Evolutionary conservation across 805 yeast genomes (phyloP), one percentile per base, ranked within the genome.

Genomic region (Torulaspora gathmanii): DNA sequence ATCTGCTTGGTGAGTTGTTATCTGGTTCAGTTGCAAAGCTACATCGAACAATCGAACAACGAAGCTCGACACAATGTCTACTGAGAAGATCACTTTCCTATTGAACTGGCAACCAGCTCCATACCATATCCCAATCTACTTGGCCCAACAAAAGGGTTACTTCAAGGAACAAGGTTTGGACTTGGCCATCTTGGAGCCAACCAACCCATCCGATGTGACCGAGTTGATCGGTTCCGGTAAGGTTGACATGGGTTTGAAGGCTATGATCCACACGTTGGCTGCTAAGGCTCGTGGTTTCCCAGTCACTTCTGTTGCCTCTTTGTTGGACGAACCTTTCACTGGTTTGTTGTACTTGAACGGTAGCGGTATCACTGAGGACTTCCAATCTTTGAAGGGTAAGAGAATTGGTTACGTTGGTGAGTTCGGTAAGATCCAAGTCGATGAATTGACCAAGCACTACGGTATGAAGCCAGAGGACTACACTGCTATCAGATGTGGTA

Each of bases 181-280:
- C 45, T 64, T 77, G 45, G 75, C 81, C 8, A 69, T 77, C 42
- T 58, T 77, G 51, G 80, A 77, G 56, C 81, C 81, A 41, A 70
- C 78, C 34, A 75, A 76, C 52, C 80, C 81, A 17, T 73, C 79
- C 11, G 81, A 77, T 58, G 81, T 76, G 35, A 77, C 80, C 22
- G 80, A 77, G 47, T 64, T 77, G 49, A 72, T 77, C 58, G 81
- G 81, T 5, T 69, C 77, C 1, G 81, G 81, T 25, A 77, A 77
- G 50, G 68, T 75, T 39, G 80, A 77, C 61, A 74, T 77, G 78
- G 81, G 81, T 11, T 65, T 77, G 50, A 77, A 77, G 57, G 81
- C 81, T 35, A 77, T 77, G 81, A 75, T 77, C 52, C 81, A 77
- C 54, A 77, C 81, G 4, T 63, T 77, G 47, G 81, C 81, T 43